Base-by-base conservation (phyloP, 2,329 filamentous ascomycete species). In the Fusarium temperatum region DNA sequence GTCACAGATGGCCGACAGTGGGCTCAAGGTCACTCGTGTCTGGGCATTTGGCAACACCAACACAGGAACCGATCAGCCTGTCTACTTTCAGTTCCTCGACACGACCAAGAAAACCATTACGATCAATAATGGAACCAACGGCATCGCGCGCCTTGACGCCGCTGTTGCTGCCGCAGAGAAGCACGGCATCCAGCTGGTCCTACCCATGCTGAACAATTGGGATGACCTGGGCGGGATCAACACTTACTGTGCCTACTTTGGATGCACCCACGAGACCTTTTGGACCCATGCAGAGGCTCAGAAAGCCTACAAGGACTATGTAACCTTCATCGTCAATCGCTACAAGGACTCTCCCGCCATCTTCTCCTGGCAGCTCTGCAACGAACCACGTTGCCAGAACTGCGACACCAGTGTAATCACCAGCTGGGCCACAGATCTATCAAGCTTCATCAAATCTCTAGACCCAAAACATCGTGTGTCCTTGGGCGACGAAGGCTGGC, bases 301-400 rank as follows among this genome's bases (percentile, higher is more conserved):
- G 15, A n/a, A 44, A 17, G 58, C 58, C 8, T 61, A 61, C 28
- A 61, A 18, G 9, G 58, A 61, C 18, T 44, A 61, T 12, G 58
- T 55, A 0, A 11, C 58, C 11, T 61, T 61, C 15, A 55, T 61
- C n/a, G 48, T 55, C n/a, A 61, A 61, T 36, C 38, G 58, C 1
- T 61, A 61, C 48, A 55, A 55, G 8, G 48, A 61, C 20, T 61
- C 58, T 4, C 38, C 38, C 28, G 58, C 58, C 10, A 55, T 55
- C 24, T 61, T 61, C 32, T 61, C 58, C 14, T 55, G 58, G 58
- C 58, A 61, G n/a, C 58, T 61, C 58, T 61, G 38, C 15, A 61
- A 55, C 12, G 58, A 61, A 11, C 58, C 58, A 30, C 38, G 58
- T 6, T 61, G 58, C 13, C 58, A 61, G n/a, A 61, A 61, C 20